Percentiles rank a stretch among this genome's conserved stretches.
Evolutionary conservation across 805 yeast genomes (phyloP).

Genomic region (Starmerella ratchasimensis): DNA sequence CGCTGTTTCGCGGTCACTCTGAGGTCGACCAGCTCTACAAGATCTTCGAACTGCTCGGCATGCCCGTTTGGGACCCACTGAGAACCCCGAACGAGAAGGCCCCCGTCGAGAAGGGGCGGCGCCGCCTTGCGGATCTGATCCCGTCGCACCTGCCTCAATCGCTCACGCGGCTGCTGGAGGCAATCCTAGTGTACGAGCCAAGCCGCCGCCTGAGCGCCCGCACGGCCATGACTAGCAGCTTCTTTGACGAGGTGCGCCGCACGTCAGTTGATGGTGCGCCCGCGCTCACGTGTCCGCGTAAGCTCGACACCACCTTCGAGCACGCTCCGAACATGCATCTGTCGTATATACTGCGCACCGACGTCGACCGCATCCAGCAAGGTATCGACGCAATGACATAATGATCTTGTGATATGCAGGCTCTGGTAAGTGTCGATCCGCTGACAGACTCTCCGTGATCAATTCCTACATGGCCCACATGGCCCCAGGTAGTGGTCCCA

Average conservation of each 20-base stretch:
- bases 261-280: constrained; percentile 1
- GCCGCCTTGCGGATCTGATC: constrained; percentile 4
- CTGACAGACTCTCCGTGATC: no score
- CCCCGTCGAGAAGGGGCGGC: not conserved
- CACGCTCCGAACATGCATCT: not conserved
- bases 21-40: constrained; percentile 57
- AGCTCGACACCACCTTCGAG: constrained; percentile 8
- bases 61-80: constrained; percentile 35
- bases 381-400: no score
- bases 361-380: constrained; percentile 1
- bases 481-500: no score
- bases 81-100: not conserved
- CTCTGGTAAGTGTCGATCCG: no score
- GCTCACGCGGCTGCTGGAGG: constrained; percentile 34
- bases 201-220: constrained; percentile 40
- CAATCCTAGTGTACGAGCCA: constrained; percentile 54
- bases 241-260: constrained; percentile 41
- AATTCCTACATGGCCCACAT: no score
- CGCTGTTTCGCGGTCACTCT: constrained; percentile 65
- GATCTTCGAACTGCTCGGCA: constrained; percentile 56
- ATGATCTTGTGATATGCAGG: no score
- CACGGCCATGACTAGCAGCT: constrained; percentile 45
- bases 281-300: constrained; percentile 1
- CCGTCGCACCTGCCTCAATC: constrained; percentile 5
- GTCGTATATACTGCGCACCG: not conserved